Evolutionary conservation across 2,329 filamentous ascomycete genomes (phyloP), one percentile per base, ranked within the genome.

Genomic region (Fusarium siculi): DNA sequence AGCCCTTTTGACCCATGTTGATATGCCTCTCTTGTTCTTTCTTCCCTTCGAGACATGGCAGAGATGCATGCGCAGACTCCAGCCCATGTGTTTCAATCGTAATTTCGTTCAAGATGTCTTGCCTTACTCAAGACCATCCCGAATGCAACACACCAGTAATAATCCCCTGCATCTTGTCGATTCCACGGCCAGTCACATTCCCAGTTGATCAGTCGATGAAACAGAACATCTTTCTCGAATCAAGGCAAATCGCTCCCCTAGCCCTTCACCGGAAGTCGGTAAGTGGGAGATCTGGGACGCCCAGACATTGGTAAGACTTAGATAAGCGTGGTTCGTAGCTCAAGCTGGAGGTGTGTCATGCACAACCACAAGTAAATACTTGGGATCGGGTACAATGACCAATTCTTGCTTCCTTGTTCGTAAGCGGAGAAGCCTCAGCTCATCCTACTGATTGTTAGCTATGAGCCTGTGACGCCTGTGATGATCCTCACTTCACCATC

Each of bases 341-440:
- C 75, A 93, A 77, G 90, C 91, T 14, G 90, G 88, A 43, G 93
- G 91, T n/a, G 93, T 94, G 79, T 95, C 93, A 82, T 96, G 93
- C 63, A 96, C 89, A 42, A 95, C 92, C 61, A 95, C 90, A 42
- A 96, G 87, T 52, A 96, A 85, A 81, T 93, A 97, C 78, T 93
- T 95, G 44, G 88, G 79, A 80, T 96, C 93, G 81, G 93, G 93
- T 25, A 96, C 92, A 78, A 96, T 93, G 66, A 96, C 92, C 70
- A 96, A 84, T 81, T 97, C 94, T 76, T 95, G 93, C 81, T 93
- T 95, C 85, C 91, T 94, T n/a, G 93, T 96, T 73, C 94, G 88
- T 73, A 97, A 80, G 71, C 93, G 87, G 57, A 96, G 82, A 53
- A 96, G 85, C 82, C 92, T 94, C 71, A 95, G 82, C 79, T 95